Conservation (phyloP, 768 basidiomycete species). For the Hortiboletus campestris region DNA sequence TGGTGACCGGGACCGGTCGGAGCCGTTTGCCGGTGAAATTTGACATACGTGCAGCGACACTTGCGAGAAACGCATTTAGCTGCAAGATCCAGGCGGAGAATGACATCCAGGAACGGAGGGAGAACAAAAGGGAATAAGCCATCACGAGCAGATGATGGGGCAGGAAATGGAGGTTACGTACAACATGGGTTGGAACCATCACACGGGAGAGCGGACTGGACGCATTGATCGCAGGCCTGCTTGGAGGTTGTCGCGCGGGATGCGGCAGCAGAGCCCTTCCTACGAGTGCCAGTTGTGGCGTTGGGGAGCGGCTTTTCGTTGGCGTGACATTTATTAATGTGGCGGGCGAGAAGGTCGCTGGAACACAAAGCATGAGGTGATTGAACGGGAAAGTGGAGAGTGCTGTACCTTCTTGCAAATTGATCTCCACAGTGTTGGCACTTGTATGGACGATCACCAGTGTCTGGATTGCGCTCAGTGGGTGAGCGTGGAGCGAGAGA, state of each 20-base stretch:
- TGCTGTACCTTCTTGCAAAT: conserved; percentile 73
- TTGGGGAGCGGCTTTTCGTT: conserved; percentile 55
- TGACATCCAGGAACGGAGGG: neutral
- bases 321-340: conserved; percentile 86
- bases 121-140: neutral
- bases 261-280: conserved; percentile 65
- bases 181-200: conserved; percentile 80
- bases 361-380: neutral
- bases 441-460: conserved; percentile 87
- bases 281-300: conserved; percentile 39
- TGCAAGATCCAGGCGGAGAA: conserved; percentile 24
- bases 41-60: conserved; percentile 74
- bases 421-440: conserved; percentile 88
- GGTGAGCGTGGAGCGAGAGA: conserved; percentile 21
- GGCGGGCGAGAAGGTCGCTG: conserved; percentile 82
- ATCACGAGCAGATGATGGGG: neutral
- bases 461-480: conserved; percentile 49
- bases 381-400: conserved; percentile 5
- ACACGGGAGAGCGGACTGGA: conserved; percentile 69
- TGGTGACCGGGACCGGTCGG: conserved; percentile 72
- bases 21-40: conserved; percentile 80
- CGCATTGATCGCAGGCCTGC: conserved; percentile 84
- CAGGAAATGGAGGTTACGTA: conserved; percentile 35
- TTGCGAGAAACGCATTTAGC: conserved; percentile 76
- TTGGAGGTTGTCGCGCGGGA: conserved; percentile 76